phyloP scores from a whole-genome alignment of 306 rosid species.

The Crotalaria pallida region DNA sequence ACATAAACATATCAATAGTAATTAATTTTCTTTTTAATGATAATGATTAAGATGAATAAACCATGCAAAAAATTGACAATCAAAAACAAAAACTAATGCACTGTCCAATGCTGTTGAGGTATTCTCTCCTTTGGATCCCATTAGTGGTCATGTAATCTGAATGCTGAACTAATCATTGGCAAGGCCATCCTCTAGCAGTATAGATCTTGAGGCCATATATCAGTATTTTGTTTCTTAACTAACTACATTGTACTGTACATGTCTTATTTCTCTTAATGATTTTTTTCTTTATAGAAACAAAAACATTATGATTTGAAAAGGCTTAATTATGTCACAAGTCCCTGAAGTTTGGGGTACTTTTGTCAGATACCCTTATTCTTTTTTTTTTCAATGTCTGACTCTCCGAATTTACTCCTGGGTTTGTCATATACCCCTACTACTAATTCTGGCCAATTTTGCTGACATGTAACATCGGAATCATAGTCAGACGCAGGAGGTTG shows the following conservation, averaged over 20 bases:
- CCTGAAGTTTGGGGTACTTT: no score
- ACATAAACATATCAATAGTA: background rate
- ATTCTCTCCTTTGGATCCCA: background rate
- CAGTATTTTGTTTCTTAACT: background rate
- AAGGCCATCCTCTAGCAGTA: background rate
- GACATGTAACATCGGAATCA: no score
- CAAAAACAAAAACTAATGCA: background rate
- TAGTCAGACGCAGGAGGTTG: no score
- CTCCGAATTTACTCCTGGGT: no score
- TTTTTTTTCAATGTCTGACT: no score
- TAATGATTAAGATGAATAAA: background rate
- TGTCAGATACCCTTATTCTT: no score
- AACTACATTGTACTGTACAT: background rate
- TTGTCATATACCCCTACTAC: no score
- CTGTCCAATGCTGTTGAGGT: background rate
- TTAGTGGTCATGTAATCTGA: background rate
- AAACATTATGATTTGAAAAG: no score
- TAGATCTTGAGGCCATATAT: background rate
- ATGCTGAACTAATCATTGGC: background rate
- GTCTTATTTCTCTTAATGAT: background rate
- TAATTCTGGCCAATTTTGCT: no score
- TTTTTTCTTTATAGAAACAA: background rate
- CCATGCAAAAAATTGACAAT: background rate
- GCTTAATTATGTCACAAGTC: no score
- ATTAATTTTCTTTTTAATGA: background rate